Base-by-base conservation (phyloP, 768 basidiomycete genomes). In the Lyophyllum atratum region DNA sequence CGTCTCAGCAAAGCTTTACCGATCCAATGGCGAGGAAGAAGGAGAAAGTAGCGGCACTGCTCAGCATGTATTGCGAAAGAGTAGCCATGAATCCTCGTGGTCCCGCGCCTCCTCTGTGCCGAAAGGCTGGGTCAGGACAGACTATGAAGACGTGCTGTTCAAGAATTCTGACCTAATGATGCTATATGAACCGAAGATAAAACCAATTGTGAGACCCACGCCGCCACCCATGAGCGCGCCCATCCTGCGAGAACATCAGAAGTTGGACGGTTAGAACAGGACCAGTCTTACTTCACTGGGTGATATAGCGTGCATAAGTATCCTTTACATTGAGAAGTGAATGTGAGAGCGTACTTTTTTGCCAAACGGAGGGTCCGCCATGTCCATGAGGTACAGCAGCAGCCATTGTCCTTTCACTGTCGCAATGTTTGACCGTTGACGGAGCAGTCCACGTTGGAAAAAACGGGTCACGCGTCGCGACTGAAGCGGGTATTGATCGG, bases 1-100 rank as follows among this genome's bases (percentile, higher is more conserved):
- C 15, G 22, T 24, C 12, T 26, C 21, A 29, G 48, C 26, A 15
- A 29, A 26, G 57, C 86, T 34, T 66, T 67, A 95, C 94, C 28
- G 94, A 94, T 67, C 93, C 91, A 67, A 97, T 92, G 39, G 93
- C 85, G 59, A 98, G 87, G 87, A 98, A 98, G 78, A 98, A 98
- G 2, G 89, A 89, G 72, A 99, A 98, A 0, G 96, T 97, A 8
- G 95, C 95, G 5, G 93, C 96, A 65, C 96, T 98, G 66, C 92
- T 93, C 26, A 98, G 84, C 97, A 99, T 99, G 73, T 98, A 98
- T 66, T 95, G 93, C 14, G 95, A 96, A 49, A 99, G 84, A 1
- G 97, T 97, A 4, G 93, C 89, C 24, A 98, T 77, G 49, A 86
- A 76, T 11, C 97, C 97, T 67, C 95, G 84, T 24, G 93, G 95